Evolutionary conservation across 345 rosid genomes (phyloP).

Genomic region (Dipteronia sinensis): DNA sequence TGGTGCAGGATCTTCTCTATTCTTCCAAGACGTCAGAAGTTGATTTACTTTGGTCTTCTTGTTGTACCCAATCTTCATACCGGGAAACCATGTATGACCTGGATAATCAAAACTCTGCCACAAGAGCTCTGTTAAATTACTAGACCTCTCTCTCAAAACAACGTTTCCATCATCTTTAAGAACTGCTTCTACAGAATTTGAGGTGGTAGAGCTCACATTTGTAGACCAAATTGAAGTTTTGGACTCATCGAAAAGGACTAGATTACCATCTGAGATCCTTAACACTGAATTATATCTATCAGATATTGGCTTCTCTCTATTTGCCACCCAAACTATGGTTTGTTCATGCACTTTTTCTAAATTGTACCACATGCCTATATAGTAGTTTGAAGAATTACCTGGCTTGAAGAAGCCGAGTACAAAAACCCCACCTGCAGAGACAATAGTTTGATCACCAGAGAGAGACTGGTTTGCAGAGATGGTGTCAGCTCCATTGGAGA

Average conservation of each 20-base stretch:
- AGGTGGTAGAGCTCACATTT: constrained; percentile 8
- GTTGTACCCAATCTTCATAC: constrained; percentile 50
- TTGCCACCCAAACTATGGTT: constrained; percentile 34
- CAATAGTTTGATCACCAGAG: constrained; percentile 28
- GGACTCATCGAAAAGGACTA: constrained; percentile 23
- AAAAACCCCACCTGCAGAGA: constrained; percentile 23
- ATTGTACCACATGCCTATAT: constrained; percentile 34
- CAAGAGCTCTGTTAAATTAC: constrained; percentile 22
- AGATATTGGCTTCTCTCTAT: constrained; percentile 25
- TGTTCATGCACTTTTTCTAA: background rate
- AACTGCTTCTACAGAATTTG: constrained; percentile 23
- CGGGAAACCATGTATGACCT: constrained; percentile 68
- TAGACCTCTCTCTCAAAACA: constrained; percentile 34
- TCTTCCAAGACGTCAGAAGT: constrained; percentile 64
- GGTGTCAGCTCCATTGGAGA: constrained; percentile 20
- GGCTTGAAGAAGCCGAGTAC: constrained; percentile 33
- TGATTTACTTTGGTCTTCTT: constrained; percentile 39
- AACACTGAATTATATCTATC: constrained; percentile 23
- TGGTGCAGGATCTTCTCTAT: constrained; percentile 58
- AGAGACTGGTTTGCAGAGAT: constrained; percentile 25
- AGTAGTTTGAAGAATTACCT: constrained; percentile 29
- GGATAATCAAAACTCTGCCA: constrained; percentile 87
- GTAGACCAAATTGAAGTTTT: constrained; percentile 13
- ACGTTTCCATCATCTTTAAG: constrained; percentile 47
- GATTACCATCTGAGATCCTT: constrained; percentile 29